Conservation (phyloP, 2,329 filamentous ascomycete species). For the Talaromyces marneffei region DNA sequence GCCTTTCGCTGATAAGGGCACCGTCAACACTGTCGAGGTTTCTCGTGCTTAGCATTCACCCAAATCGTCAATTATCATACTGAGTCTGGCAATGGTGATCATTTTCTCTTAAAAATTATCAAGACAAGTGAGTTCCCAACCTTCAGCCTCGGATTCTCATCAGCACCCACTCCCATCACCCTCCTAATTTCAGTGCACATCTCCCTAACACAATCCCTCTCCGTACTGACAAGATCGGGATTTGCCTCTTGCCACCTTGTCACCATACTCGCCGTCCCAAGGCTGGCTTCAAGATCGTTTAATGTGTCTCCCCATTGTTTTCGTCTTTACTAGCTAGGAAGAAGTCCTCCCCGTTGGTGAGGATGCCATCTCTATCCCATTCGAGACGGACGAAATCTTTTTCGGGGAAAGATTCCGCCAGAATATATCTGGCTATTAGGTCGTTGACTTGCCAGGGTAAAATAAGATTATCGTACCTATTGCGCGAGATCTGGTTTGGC, state of each 20-base stretch:
- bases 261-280: conserved; percentile 37
- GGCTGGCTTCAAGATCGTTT: conserved; percentile 18
- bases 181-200: conserved; percentile 9
- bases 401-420: conserved; percentile 36
- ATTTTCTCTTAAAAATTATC: conserved; percentile 17
- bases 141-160: conserved; percentile 7
- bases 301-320: conserved; percentile 18
- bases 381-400: conserved; percentile 37
- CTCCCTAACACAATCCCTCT: conserved; percentile 27
- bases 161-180: conserved; percentile 2
- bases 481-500: conserved; percentile 40
- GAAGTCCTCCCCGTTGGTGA: conserved; percentile 25
- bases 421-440: background rate
- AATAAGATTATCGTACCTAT: conserved; percentile 39
- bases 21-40: background rate
- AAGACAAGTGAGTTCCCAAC: conserved; percentile 10
- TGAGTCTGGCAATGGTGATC: background rate
- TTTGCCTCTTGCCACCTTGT: conserved; percentile 39
- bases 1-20: background rate
- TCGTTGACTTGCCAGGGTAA: conserved; percentile 28
- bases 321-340: conserved; percentile 17
- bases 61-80: background rate
- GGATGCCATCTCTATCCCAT: conserved; percentile 33
- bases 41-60: background rate
- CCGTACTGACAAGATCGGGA: conserved; percentile 30